A percentile compares a stretch with the other conserved stretches of the same genome.
phyloP scores from a whole-genome alignment of 2,329 filamentous ascomycete genomes.

The Scleromitrula shiraiana region DNA sequence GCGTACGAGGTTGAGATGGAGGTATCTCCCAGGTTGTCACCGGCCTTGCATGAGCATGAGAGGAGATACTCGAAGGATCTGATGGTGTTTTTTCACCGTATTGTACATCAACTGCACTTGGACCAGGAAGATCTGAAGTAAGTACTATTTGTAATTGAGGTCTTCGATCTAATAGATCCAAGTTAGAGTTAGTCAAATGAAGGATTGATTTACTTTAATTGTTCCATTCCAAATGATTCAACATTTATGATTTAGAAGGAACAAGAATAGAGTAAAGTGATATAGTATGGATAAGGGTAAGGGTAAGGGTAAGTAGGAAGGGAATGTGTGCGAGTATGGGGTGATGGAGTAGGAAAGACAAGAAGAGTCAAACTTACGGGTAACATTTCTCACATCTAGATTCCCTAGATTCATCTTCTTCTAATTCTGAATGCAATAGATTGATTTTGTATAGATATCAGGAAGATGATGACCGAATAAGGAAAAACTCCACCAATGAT shows the following conservation, averaged over 20 bases:
- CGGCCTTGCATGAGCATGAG: conserved; percentile 20
- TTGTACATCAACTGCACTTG: conserved; percentile 17
- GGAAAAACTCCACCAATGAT: conserved; percentile 12
- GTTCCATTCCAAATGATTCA: too few relatives aligned
- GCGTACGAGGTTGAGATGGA: too few relatives aligned
- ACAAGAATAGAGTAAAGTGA: background rate
- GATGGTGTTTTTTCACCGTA: conserved; percentile 18
- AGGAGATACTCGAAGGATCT: conserved; percentile 17
- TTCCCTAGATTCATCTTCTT: conserved; percentile 25
- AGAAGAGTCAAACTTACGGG: conserved; percentile 22
- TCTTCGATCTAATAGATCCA: conserved; percentile 15
- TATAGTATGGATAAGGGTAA: background rate
- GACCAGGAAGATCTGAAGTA: conserved; percentile 16
- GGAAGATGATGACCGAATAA: too few relatives aligned
- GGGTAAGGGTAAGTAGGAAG: background rate
- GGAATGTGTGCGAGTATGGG: too few relatives aligned
- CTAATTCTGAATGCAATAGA: too few relatives aligned
- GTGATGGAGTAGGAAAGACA: too few relatives aligned
- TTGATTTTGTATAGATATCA: too few relatives aligned
- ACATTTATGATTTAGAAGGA: conserved; percentile 15
- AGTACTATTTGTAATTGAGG: conserved; percentile 19
- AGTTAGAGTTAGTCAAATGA: conserved; percentile 5
- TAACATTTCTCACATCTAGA: conserved; percentile 18
- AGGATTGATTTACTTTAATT: too few relatives aligned
- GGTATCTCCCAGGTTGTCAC: conserved; percentile 25